Evolutionary conservation across 2,329 filamentous ascomycete genomes (phyloP).

Genomic region (Diplocarpon mali): DNA sequence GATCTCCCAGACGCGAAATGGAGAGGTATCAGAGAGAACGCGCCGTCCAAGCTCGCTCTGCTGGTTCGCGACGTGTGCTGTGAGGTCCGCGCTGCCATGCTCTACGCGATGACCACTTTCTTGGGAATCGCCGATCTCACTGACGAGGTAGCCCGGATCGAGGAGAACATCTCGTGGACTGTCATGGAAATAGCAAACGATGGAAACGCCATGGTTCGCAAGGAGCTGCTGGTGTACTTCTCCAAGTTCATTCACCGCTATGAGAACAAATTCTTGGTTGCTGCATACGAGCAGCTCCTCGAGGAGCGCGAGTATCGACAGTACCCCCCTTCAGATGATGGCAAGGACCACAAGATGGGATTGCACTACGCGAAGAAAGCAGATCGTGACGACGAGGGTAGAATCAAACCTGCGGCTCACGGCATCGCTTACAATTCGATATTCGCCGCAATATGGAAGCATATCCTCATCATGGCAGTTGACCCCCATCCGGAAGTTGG

Average conservation of each 20-base stretch:
- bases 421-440: conserved; percentile 75
- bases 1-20: conserved; percentile 90
- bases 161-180: conserved; percentile 82
- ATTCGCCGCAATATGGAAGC: conserved; percentile 90
- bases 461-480: conserved; percentile 78
- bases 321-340: conserved; percentile 43
- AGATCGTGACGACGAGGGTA: conserved; percentile 45
- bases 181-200: conserved; percentile 88
- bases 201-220: conserved; percentile 86
- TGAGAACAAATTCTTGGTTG: conserved; percentile 83
- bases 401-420: conserved; percentile 43
- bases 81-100: conserved; percentile 86
- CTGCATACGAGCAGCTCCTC: conserved; percentile 79
- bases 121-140: conserved; percentile 88
- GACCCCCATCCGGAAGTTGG: conserved; percentile 93
- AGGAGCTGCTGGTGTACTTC: conserved; percentile 86
- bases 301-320: conserved; percentile 67
- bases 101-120: conserved; percentile 89
- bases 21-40: conserved; percentile 82
- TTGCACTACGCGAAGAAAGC: conserved; percentile 48
- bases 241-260: conserved; percentile 86
- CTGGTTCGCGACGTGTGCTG: conserved; percentile 78
- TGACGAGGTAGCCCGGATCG: conserved; percentile 79
- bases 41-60: conserved; percentile 64
- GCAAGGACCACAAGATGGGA: conserved; percentile 49